A percentile compares a stretch with the other conserved stretches of the same genome.
These are phyloP conservation scores for Tarenaya hassleriana DNA, from an alignment of 345 rosid species.

Conservation along the genomic window DNA sequence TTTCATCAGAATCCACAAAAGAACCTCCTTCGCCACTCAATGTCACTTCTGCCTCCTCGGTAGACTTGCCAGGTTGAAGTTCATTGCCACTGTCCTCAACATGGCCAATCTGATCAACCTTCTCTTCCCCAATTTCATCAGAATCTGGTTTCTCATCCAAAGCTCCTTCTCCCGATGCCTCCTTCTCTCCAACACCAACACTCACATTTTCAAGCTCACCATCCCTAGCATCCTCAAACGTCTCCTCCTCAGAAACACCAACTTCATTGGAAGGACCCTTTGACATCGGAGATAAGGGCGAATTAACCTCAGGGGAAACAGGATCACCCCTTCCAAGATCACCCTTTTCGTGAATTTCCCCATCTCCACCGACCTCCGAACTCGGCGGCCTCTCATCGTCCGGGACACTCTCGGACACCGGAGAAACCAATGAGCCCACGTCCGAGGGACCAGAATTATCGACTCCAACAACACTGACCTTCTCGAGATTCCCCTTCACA, in stretches of 20 bases:
- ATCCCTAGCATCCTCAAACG: conserved; percentile 18
- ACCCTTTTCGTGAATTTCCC: not conserved
- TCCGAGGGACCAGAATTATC: conserved; percentile 2
- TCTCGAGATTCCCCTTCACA: conserved; percentile 21
- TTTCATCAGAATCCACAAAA: not conserved
- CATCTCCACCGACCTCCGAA: conserved; percentile 22
- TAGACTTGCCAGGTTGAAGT: not conserved
- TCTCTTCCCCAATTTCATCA: not conserved
- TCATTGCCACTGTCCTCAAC: conserved; percentile 22
- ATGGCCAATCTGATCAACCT: conserved; percentile 18
- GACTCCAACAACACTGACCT: conserved; percentile 12
- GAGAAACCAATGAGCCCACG: not conserved
- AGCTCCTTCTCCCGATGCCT: conserved; percentile 20
- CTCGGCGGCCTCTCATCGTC: conserved; percentile 2
- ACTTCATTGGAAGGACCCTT: conserved; percentile 25
- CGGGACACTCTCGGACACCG: not conserved
- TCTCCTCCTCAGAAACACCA: conserved; percentile 21
- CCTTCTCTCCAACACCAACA: conserved; percentile 32
- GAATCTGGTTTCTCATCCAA: conserved; percentile 6
- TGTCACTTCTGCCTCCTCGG: conserved; percentile 22
- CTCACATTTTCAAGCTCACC: conserved; percentile 26
- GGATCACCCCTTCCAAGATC: conserved; percentile 8
- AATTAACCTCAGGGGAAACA: conserved; percentile 19
- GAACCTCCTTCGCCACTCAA: not conserved
- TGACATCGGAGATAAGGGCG: conserved; percentile 23